Evolutionary conservation across 306 rosid species (phyloP).

Genomic region (Sicyos edulis): DNA sequence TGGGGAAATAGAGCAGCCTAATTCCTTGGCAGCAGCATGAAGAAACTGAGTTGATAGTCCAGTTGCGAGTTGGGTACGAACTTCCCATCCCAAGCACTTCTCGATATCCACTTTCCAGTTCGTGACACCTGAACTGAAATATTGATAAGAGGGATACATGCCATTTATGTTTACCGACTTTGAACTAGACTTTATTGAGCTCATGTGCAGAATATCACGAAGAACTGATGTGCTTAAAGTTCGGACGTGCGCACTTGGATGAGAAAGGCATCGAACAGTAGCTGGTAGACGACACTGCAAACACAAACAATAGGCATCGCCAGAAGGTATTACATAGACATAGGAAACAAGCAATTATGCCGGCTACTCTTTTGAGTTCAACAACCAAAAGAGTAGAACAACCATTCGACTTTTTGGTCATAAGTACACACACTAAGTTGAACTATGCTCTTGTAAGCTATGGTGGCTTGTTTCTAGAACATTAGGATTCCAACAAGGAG

Average conservation of each 20-base stretch:
- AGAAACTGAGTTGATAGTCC: conserved; percentile 65
- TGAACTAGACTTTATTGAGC: conserved; percentile 43
- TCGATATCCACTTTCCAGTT: conserved; percentile 84
- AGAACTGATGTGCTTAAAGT: conserved; percentile 86
- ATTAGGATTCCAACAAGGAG: background rate
- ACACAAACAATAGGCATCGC: conserved; percentile 12
- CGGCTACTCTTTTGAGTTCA: background rate
- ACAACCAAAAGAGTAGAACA: too few species aligned
- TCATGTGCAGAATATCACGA: conserved; percentile 64
- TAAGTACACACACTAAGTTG: too few species aligned
- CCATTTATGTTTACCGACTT: conserved; percentile 44
- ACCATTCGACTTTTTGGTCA: too few species aligned
- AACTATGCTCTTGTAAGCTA: too few species aligned
- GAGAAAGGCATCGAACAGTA: conserved; percentile 72
- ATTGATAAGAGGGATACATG: conserved; percentile 41
- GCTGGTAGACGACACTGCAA: conserved; percentile 89
- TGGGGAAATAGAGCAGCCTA: conserved; percentile 59
- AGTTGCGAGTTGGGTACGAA: conserved; percentile 60
- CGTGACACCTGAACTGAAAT: conserved; percentile 45
- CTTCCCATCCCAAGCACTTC: conserved; percentile 85
- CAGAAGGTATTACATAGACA: background rate
- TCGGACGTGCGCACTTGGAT: conserved; percentile 86
- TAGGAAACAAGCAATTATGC: too few species aligned
- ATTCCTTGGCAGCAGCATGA: conserved; percentile 68
- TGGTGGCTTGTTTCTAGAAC: background rate